Percentiles rank a stretch among this genome's conserved stretches.
These are phyloP conservation scores for Boletus coccyginus DNA, from an alignment of 768 basidiomycete genomes.

Conservation along the genomic window DNA sequence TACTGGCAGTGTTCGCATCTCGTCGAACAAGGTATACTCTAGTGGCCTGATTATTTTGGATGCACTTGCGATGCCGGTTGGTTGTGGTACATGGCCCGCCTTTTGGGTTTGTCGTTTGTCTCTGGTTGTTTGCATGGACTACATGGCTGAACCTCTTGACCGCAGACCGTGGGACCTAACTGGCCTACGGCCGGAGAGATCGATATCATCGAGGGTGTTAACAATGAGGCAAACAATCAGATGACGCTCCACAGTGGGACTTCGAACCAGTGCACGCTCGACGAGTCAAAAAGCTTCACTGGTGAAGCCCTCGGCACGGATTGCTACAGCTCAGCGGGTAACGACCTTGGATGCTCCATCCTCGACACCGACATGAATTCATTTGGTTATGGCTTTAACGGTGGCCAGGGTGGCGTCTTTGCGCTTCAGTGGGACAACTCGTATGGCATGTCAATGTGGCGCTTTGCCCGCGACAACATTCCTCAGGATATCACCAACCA, in stretches of 20 bases:
- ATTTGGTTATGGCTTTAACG: constrained; percentile 38
- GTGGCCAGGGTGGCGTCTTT: constrained; percentile 51
- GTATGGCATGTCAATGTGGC: constrained; percentile 53
- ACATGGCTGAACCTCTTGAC: not conserved
- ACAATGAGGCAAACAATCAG: constrained; percentile 55
- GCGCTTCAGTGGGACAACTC: constrained; percentile 49
- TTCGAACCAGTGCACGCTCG: constrained; percentile 31
- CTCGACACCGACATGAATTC: constrained; percentile 35
- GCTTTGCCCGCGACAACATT: constrained; percentile 48
- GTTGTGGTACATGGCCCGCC: constrained; percentile 62
- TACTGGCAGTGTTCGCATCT: constrained; percentile 58
- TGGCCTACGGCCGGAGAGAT: constrained; percentile 63
- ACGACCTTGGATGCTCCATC: constrained; percentile 52
- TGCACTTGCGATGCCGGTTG: constrained; percentile 63
- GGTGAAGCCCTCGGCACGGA: constrained; percentile 20
- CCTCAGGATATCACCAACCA: constrained; percentile 46
- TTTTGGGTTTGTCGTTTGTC: constrained; percentile 39
- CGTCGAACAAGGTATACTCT: constrained; percentile 53
- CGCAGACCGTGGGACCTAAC: constrained; percentile 44
- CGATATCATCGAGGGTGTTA: constrained; percentile 73
- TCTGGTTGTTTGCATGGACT: not conserved
- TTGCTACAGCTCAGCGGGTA: constrained; percentile 40
- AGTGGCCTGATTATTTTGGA: constrained; percentile 73
- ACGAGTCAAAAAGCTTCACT: constrained; percentile 5
- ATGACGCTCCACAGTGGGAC: constrained; percentile 61